Conservation (phyloP, 2,329 filamentous ascomycete species). For the Penicillium sp. region DNA sequence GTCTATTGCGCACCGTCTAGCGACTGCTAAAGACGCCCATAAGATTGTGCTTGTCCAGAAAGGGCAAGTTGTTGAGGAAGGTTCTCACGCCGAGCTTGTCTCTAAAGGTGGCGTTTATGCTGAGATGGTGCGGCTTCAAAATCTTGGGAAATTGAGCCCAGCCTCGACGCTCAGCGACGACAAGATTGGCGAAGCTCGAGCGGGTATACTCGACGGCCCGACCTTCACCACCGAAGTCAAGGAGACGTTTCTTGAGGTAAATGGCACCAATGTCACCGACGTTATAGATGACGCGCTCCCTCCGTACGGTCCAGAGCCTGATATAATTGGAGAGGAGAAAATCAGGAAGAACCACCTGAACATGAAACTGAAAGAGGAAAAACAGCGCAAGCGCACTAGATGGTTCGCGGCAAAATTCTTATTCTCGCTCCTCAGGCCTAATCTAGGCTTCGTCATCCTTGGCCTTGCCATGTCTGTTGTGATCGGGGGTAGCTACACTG, state of each 20-base stretch:
- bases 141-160: constrained; percentile 28
- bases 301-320: constrained; percentile 10
- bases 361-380: constrained; percentile 14
- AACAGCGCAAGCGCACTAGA: constrained; percentile 16
- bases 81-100: constrained; percentile 36
- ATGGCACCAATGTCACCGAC: constrained; percentile 23
- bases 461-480: constrained; percentile 56
- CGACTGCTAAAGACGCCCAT: constrained; percentile 40
- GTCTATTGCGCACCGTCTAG: constrained; percentile 41
- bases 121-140: constrained; percentile 53
- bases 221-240: constrained; percentile 20
- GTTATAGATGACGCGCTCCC: constrained; percentile 22
- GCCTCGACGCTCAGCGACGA: constrained; percentile 18
- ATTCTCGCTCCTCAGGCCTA: constrained; percentile 44
- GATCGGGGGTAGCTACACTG: constrained; percentile 59
- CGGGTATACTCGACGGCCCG: constrained; percentile 5
- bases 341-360: constrained; percentile 14
- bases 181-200: constrained; percentile 20
- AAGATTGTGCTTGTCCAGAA: constrained; percentile 41
- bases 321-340: constrained; percentile 18
- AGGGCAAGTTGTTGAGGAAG: constrained; percentile 37
- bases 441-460: constrained; percentile 46
- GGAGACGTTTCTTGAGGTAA: constrained; percentile 16
- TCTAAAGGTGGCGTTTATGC: constrained; percentile 47
- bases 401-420: constrained; percentile 35